A percentile compares a stretch with the other conserved stretches of the same genome.
Evolutionary conservation across 2,329 filamentous ascomycete species (phyloP).

Genomic region (Sphaerulina musiva): DNA sequence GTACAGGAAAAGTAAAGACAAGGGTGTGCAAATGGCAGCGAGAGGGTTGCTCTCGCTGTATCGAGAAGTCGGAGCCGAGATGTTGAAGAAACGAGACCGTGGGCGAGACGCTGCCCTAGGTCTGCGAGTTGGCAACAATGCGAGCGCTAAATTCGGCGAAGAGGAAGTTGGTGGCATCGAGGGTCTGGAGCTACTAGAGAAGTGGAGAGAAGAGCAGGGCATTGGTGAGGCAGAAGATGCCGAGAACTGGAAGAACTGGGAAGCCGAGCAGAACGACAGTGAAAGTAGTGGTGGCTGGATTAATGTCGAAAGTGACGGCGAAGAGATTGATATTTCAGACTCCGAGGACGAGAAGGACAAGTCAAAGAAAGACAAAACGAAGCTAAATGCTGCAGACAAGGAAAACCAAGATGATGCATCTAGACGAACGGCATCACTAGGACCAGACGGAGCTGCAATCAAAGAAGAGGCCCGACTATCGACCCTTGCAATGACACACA

Average conservation of each 20-base stretch:
- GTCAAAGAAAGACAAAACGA: conserved; percentile 5
- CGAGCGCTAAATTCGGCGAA: conserved; percentile 75
- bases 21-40: conserved; percentile 97
- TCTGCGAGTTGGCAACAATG: conserved; percentile 66
- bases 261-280: conserved; percentile 55
- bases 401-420: conserved; percentile 9
- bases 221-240: conserved; percentile 56
- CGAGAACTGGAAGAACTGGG: conserved; percentile 53
- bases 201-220: conserved; percentile 88
- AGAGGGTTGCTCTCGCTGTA: conserved; percentile 87
- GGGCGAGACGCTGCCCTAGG: conserved; percentile 86
- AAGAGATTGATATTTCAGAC: conserved; percentile 65
- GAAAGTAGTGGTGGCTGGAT: conserved; percentile 88
- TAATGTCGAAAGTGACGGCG: conserved; percentile 74
- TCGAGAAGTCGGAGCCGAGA: conserved; percentile 80
- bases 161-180: conserved; percentile 76
- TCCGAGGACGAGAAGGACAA: conserved; percentile 59
- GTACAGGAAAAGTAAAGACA: conserved; percentile 96
- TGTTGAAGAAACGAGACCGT: conserved; percentile 82
- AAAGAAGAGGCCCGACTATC: conserved; percentile 40
- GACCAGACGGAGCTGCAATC: conserved; percentile 27
- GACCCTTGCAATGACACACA: conserved; percentile 82
- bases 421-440: conserved; percentile 29
- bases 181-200: conserved; percentile 80
- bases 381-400: conserved; percentile 14